These are phyloP conservation scores for Nakaseomyces bracarensis DNA, from an alignment of 1,139 yeast genomes.

Conservation along the genomic window DNA sequence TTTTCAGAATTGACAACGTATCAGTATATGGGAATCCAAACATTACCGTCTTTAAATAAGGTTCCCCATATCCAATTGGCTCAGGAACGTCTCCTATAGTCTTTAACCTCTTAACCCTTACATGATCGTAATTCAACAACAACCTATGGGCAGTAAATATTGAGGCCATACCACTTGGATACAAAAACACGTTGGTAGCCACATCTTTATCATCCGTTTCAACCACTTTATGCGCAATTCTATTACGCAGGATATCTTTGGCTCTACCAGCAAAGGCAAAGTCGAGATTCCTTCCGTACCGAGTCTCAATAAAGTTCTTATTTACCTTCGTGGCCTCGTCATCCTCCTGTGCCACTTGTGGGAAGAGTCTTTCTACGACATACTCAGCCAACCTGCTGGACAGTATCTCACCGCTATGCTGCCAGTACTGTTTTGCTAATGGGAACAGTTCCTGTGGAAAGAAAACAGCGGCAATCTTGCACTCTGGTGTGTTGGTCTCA, in stretches of 20 bases:
- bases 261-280: conserved; percentile 69
- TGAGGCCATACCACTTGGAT: conserved; percentile 89
- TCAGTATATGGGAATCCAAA: conserved; percentile 96
- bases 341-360: conserved; percentile 36
- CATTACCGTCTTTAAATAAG: conserved; percentile 65
- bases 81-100: conserved; percentile 15
- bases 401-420: conserved; percentile 91
- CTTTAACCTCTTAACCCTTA: conserved; percentile 25
- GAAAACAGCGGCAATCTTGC: conserved; percentile 68
- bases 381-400: conserved; percentile 90
- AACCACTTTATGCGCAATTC: conserved; percentile 65
- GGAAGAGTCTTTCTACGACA: conserved; percentile 41
- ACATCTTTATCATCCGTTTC: conserved; percentile 34
- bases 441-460: conserved; percentile 44
- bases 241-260: conserved; percentile 57
- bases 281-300: conserved; percentile 84
- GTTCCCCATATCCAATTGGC: conserved; percentile 21
- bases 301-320: conserved; percentile 69
- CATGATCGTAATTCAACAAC: conserved; percentile 37
- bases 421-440: conserved; percentile 86
- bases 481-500: conserved; percentile 48
- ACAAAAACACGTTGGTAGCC: conserved; percentile 54
- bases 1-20: conserved; percentile 72
- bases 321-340: conserved; percentile 37
- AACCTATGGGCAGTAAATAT: conserved; percentile 77